Evolutionary conservation across 768 basidiomycete species (phyloP).

Genomic region (Botryobasidium botryosum): DNA sequence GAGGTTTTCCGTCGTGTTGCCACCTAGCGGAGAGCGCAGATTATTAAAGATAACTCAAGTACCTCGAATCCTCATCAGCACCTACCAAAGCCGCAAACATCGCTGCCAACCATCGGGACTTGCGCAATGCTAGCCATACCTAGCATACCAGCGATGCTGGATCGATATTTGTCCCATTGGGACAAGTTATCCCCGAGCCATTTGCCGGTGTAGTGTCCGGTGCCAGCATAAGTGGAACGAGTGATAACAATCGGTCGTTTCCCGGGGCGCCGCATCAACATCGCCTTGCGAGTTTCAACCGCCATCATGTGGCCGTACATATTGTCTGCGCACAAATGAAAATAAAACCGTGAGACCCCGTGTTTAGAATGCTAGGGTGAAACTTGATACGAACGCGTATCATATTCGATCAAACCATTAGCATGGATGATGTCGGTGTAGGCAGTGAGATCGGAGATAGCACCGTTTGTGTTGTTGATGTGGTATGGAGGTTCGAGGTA

Average conservation of each 20-base stretch:
- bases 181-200: conserved; percentile 57
- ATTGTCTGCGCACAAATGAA: conserved; percentile 24
- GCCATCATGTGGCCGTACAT: conserved; percentile 63
- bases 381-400: conserved; percentile 8
- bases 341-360: no score
- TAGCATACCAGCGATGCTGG: conserved; percentile 46
- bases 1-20: conserved; percentile 46
- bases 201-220: conserved; percentile 49
- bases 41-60: background rate
- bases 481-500: background rate
- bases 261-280: conserved; percentile 45
- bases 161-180: conserved; percentile 39
- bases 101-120: conserved; percentile 60
- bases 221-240: conserved; percentile 56
- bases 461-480: conserved; percentile 13
- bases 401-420: conserved; percentile 12
- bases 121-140: conserved; percentile 49
- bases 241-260: conserved; percentile 48
- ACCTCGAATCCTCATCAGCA: background rate
- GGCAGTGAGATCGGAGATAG: conserved; percentile 6
- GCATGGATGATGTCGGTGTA: conserved; percentile 15
- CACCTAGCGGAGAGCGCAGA: conserved; percentile 12
- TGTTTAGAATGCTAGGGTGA: background rate
- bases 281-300: conserved; percentile 37
- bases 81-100: conserved; percentile 52